Evolutionary conservation across 768 basidiomycete species (phyloP).

Genomic region (Floccularia luteovirens): DNA sequence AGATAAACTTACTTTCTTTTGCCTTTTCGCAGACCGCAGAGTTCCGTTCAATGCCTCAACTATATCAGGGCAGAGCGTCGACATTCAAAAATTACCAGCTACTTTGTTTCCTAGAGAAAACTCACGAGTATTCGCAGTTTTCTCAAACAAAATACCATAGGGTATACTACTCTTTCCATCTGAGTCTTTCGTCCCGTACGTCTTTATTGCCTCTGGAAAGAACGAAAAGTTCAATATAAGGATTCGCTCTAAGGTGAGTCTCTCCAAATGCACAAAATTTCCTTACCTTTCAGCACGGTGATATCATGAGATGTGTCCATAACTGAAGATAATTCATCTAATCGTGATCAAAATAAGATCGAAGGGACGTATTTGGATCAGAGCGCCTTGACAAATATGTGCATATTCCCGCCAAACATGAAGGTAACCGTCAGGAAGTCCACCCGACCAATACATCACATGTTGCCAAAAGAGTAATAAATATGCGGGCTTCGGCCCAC

Average conservation of each 20-base stretch:
- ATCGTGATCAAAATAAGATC: no score
- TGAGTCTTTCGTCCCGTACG: constrained; percentile 26
- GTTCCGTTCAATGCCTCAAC: constrained; percentile 46
- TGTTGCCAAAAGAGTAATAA: no score
- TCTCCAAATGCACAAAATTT: not conserved
- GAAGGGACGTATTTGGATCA: no score
- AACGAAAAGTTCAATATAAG: not conserved
- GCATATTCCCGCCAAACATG: no score
- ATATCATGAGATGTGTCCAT: constrained; percentile 28
- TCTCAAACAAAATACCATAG: constrained; percentile 38
- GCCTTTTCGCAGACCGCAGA: constrained; percentile 34
- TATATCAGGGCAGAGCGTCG: constrained; percentile 9
- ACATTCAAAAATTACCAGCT: not conserved
- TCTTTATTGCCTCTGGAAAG: constrained; percentile 39
- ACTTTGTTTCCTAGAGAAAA: not conserved
- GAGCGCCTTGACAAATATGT: no score
- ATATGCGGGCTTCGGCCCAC: no score
- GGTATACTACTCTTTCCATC: constrained; percentile 29
- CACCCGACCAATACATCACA: no score
- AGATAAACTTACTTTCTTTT: constrained; percentile 30
- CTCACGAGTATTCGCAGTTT: constrained; percentile 38
- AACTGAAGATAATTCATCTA: no score
- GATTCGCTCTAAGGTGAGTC: not conserved
- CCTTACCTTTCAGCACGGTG: constrained; percentile 23
- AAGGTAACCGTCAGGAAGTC: no score